Evolutionary conservation across 495 filamentous ascomycete species (phyloP), one percentile per base, ranked within the genome.

Genomic region (Hyaloscypha bicolor): DNA sequence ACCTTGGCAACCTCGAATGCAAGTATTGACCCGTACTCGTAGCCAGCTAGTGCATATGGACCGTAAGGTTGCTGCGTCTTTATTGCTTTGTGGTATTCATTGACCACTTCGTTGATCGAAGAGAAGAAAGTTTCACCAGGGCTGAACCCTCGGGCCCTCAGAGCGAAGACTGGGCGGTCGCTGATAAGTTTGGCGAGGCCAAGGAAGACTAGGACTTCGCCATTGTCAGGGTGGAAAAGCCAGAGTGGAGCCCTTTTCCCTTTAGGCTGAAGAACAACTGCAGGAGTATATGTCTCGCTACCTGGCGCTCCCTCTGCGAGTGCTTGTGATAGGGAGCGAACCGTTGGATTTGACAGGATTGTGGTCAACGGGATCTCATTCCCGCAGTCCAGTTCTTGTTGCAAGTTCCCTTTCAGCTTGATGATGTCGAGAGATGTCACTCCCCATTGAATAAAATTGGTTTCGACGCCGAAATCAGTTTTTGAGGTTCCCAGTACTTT

Each of bases 1-100:
- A 69, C 19, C 68, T 86, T 87, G 53, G 76, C 70, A 0, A 82
- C 66, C 64, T 88, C 86, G 45, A 86, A 88, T 6, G 84, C 83
- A 9, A 87, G 62, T 77, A 86, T 84, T 0, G 70, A 66, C 6
- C 85, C 86, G 63, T 77, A 84, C 0, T 74, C 81, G 72, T 85
- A 88, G 11, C 86, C 86, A 0, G 81, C 83, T 4, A 88, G 64
- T 2, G 81, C 79, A 66, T 88, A 88, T 0, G 85, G 85, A 2
- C 85, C 85, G 0, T 73, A n/a, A 0, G 84, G 83, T 69, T 87
- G 85, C 4, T 63, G 61, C 30, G 56, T 14, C 30, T 78, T 79
- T 63, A 88, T 79, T 8, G 78, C 77, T 0, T 52, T 51, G 31
- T 72, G 63, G 71, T 86, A 88, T 0, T 76, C 81, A 0, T 60